Evolutionary conservation across 2,329 filamentous ascomycete genomes (phyloP).

Genomic region (Clarireedia sp.): DNA sequence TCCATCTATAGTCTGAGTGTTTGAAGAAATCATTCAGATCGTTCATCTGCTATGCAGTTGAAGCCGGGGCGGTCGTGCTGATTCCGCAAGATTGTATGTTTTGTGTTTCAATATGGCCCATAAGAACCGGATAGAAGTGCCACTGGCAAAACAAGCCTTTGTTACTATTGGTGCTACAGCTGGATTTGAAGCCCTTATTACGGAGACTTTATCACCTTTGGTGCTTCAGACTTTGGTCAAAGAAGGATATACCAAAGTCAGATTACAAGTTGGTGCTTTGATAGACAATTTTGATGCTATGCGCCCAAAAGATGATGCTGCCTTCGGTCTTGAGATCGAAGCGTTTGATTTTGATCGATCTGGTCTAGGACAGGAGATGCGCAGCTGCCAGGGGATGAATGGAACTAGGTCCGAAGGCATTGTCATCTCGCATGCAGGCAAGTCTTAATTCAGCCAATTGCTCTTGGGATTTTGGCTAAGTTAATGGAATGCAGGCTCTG

Average conservation of each 20-base stretch:
- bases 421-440: conserved; percentile 85
- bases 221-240: conserved; percentile 56
- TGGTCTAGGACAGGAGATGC: conserved; percentile 42
- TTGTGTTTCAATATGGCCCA: not conserved
- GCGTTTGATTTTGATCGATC: conserved; percentile 59
- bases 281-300: conserved; percentile 43
- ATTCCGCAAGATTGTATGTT: too few species aligned
- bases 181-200: conserved; percentile 65
- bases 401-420: conserved; percentile 49
- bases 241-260: conserved; percentile 60
- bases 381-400: conserved; percentile 39
- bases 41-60: too few species aligned
- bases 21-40: too few species aligned
- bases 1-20: too few species aligned
- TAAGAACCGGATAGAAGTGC: not conserved
- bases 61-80: too few species aligned
- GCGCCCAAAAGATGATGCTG: conserved; percentile 10
- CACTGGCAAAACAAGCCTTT: conserved; percentile 47
- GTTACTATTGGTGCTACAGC: conserved; percentile 92
- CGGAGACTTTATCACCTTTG: conserved; percentile 49
- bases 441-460: conserved; percentile 19
- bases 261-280: conserved; percentile 74
- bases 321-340: conserved; percentile 41
- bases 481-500: conserved; percentile 55
- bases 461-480: not conserved